Conservation (phyloP, 176 grass and related monocot genomes). For the Echinochloa phyllopogon region DNA sequence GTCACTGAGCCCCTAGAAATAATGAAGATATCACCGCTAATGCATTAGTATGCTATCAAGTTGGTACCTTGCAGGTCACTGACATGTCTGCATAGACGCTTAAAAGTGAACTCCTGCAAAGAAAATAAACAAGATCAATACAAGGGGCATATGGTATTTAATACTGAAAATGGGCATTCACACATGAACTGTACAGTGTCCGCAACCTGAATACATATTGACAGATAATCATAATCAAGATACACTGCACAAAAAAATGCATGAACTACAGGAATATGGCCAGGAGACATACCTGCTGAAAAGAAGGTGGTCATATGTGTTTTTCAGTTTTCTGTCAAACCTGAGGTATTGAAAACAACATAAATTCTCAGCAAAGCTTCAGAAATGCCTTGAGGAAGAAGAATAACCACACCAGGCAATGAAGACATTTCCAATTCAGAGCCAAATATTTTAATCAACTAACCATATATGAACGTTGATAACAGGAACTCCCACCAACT, state of each 20-base stretch:
- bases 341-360: conserved; percentile 56
- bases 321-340: conserved; percentile 98
- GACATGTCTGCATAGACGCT: conserved; percentile 99
- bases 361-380: conserved; percentile 20
- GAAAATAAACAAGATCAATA: conserved; percentile 47
- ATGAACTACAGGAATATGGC: conserved; percentile 26
- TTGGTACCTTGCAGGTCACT: conserved; percentile 89
- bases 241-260: conserved; percentile 24
- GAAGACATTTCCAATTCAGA: conserved; percentile 31
- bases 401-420: conserved; percentile 32
- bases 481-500: conserved; percentile 95
- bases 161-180: conserved; percentile 22
- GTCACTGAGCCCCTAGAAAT: background rate
- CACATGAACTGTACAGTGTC: background rate
- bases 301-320: conserved; percentile 93
- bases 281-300: conserved; percentile 79
- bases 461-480: conserved; percentile 99
- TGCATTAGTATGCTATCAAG: conserved; percentile 30
- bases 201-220: conserved; percentile 19
- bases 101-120: conserved; percentile 90
- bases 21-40: background rate
- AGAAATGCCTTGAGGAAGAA: conserved; percentile 23
- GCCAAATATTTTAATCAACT: conserved; percentile 45
- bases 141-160: conserved; percentile 9
- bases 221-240: conserved; percentile 21